Evolutionary conservation across 2,329 filamentous ascomycete species (phyloP).

Genomic region (Macrophomina pseudophaseolina): DNA sequence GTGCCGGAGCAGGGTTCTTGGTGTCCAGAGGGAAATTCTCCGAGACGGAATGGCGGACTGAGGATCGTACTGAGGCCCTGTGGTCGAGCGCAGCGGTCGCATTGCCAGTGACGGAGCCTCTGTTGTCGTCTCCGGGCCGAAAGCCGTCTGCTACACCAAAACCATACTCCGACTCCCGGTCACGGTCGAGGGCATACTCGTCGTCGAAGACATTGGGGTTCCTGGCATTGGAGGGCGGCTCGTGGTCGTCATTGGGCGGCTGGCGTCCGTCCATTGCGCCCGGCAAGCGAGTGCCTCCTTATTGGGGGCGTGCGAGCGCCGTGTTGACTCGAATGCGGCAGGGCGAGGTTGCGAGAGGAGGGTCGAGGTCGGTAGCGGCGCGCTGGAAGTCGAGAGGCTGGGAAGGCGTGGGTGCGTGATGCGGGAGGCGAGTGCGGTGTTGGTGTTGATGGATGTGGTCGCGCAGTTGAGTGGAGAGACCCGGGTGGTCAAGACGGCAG

Average conservation of each 20-base stretch:
- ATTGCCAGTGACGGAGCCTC: constrained; percentile 28
- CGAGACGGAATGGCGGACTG: constrained; percentile 19
- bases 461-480: constrained; percentile 28
- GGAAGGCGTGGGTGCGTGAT: constrained; percentile 6
- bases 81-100: constrained; percentile 21
- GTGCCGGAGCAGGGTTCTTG: not conserved
- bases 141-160: constrained; percentile 53
- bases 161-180: constrained; percentile 48
- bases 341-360: not conserved
- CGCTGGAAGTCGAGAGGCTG: constrained; percentile 8
- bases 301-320: constrained; percentile 25
- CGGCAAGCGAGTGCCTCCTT: constrained; percentile 27
- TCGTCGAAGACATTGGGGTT: constrained; percentile 56
- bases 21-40: constrained; percentile 24
- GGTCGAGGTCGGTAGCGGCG: not conserved
- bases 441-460: constrained; percentile 31
- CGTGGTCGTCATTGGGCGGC: constrained; percentile 37
- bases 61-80: constrained; percentile 32
- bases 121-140: constrained; percentile 43
- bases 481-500: constrained; percentile 35
- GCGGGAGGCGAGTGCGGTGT: constrained; percentile 30
- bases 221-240: constrained; percentile 34
- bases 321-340: constrained; percentile 29
- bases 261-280: constrained; percentile 47
- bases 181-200: constrained; percentile 50